Conservation (phyloP, 169 alveolate species). For the Cryptosporidium canis region DNA sequence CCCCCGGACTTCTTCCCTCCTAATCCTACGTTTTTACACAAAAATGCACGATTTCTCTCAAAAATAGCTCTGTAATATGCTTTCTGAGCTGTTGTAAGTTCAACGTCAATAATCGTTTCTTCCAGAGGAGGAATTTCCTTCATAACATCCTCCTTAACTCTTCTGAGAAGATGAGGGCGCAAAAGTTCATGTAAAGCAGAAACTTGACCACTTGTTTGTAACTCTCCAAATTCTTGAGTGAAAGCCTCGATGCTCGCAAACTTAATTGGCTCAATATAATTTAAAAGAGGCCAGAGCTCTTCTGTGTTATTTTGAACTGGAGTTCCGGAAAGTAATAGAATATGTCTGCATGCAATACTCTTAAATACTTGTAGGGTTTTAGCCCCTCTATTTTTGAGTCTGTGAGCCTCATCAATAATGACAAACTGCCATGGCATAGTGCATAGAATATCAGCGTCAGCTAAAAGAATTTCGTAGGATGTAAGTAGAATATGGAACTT, state of each 20-base stretch:
- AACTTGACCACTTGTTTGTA: slow-evolving; percentile 82
- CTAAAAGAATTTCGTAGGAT: slow-evolving; percentile 87
- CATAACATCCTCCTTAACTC: slow-evolving; percentile 90
- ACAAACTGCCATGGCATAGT: slow-evolving; percentile 86
- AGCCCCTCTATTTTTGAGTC: slow-evolving; percentile 89
- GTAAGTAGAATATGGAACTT: slow-evolving; percentile 87
- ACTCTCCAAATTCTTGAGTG: slow-evolving; percentile 82
- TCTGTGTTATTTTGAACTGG: slow-evolving; percentile 91
- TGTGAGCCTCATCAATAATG: slow-evolving; percentile 92
- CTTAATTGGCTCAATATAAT: slow-evolving; percentile 86
- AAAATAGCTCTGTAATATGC: slow-evolving; percentile 88
- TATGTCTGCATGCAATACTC: slow-evolving; percentile 87
- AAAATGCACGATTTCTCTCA: slow-evolving; percentile 82
- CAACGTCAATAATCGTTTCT: slow-evolving; percentile 92
- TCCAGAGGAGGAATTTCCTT: slow-evolving; percentile 89
- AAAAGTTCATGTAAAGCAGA: slow-evolving; percentile 81
- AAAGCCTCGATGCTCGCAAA: slow-evolving; percentile 83
- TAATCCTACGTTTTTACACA: slow-evolving; percentile 70
- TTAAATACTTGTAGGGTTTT: slow-evolving; percentile 83
- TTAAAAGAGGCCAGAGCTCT: slow-evolving; percentile 89
- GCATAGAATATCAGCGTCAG: slow-evolving; percentile 83
- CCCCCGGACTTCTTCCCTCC: slow-evolving; percentile 63
- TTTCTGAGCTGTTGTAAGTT: slow-evolving; percentile 86
- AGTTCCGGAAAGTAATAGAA: slow-evolving; percentile 89
- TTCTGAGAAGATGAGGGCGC: slow-evolving; percentile 88